Conservation (phyloP, 2,329 filamentous ascomycete genomes). For the Decorospora gaudefroyi region DNA sequence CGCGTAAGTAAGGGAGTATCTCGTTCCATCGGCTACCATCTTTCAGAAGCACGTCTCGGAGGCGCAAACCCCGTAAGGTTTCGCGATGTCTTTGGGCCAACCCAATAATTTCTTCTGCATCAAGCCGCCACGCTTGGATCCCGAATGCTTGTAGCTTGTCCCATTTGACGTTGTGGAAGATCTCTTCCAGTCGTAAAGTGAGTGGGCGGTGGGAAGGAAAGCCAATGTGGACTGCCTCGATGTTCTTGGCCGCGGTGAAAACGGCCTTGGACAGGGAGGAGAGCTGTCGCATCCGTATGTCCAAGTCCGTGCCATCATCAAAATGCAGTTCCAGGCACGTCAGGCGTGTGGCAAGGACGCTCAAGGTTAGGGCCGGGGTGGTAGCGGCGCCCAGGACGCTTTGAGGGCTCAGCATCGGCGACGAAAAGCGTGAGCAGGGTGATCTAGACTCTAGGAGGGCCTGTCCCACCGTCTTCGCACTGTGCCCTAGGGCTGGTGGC, state of each 20-base stretch:
- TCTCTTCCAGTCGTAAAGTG: slow-evolving; percentile 60
- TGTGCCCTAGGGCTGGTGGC: slow-evolving; percentile 66
- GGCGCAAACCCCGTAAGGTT: slow-evolving; percentile 62
- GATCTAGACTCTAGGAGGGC: slow-evolving; percentile 62
- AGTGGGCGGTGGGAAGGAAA: slow-evolving; percentile 64
- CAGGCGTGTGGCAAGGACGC: slow-evolving; percentile 60
- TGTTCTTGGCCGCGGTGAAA: slow-evolving; percentile 62
- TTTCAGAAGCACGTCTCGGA: slow-evolving; percentile 65
- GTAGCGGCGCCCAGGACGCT: slow-evolving; percentile 59
- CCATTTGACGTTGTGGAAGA: slow-evolving; percentile 67
- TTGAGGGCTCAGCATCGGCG: slow-evolving; percentile 65
- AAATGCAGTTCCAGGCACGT: slow-evolving; percentile 68
- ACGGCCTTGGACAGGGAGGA: slow-evolving; percentile 62
- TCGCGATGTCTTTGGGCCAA: slow-evolving; percentile 61
- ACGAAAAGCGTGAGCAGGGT: slow-evolving; percentile 63
- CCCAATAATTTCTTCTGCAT: slow-evolving; percentile 63
- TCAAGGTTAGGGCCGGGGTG: slow-evolving; percentile 54
- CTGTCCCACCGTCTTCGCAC: slow-evolving; percentile 61
- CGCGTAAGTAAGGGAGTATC: slow-evolving; percentile 60
- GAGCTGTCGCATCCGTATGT: slow-evolving; percentile 61
- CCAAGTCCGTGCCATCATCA: slow-evolving; percentile 61
- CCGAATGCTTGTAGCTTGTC: slow-evolving; percentile 65
- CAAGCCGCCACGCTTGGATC: slow-evolving; percentile 66
- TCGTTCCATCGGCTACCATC: slow-evolving; percentile 65
- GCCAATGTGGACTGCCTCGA: slow-evolving; percentile 67